phyloP scores from a whole-genome alignment of 1,139 yeast genomes.

The Kluyveromyces sp. region DNA sequence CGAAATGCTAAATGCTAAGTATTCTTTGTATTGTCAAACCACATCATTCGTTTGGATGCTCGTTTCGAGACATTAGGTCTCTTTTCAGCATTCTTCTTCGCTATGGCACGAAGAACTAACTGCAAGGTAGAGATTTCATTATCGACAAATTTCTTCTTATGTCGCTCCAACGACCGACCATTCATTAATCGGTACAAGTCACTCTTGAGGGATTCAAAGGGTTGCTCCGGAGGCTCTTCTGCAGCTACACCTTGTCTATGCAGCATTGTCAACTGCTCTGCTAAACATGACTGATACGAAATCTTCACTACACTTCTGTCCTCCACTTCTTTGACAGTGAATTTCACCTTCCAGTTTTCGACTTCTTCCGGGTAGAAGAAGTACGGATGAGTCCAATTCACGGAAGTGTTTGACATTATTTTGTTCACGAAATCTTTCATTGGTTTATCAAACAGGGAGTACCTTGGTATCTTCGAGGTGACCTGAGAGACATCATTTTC shows the following conservation, averaged over 20 bases:
- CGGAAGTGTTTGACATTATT: conserved; percentile 13
- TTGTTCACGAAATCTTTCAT: conserved; percentile 19
- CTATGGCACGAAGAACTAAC: conserved; percentile 26
- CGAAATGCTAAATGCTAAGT: neutral
- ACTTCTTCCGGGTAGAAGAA: conserved; percentile 23
- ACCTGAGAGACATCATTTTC: neutral
- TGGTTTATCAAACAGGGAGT: conserved; percentile 10
- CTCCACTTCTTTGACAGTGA: conserved; percentile 13
- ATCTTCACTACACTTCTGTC: conserved; percentile 12
- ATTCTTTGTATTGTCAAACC: neutral
- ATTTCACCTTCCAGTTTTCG: conserved; percentile 23
- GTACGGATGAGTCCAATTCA: conserved; percentile 24
- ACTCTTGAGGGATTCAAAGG: neutral
- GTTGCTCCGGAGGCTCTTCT: neutral
- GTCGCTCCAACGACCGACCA: neutral
- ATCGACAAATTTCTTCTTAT: conserved; percentile 17
- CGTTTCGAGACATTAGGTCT: neutral
- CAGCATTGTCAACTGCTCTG: conserved; percentile 22
- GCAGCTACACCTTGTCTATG: conserved; percentile 8
- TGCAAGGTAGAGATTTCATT: conserved; percentile 29
- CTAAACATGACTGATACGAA: conserved; percentile 18
- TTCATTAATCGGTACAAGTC: conserved; percentile 6
- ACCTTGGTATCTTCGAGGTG: conserved; percentile 10
- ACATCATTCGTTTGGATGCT: neutral
- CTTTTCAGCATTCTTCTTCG: neutral